A percentile compares a stretch with the other conserved stretches of the same genome.
Conservation (phyloP, 1,139 yeast genomes). For the Pichia sp. region DNA sequence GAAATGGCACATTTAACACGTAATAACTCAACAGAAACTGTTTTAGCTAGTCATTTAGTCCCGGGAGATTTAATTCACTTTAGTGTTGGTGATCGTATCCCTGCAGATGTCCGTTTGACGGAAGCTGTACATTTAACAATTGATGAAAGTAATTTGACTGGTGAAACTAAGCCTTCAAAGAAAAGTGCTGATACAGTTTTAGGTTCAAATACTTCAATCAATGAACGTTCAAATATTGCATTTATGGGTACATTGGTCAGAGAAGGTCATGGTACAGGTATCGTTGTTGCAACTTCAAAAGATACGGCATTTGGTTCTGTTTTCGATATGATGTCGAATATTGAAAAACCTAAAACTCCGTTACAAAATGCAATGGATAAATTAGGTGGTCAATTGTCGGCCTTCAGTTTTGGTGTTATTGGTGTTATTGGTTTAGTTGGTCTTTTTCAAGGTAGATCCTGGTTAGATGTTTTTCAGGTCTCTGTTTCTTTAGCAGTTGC, state of each 20-base stretch:
- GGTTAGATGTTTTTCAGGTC: conserved; percentile 97
- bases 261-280: conserved; percentile 88
- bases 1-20: conserved; percentile 89
- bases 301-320: conserved; percentile 85
- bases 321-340: conserved; percentile 88
- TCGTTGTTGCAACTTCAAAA: conserved; percentile 85
- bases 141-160: conserved; percentile 91
- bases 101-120: conserved; percentile 82
- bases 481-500: conserved; percentile 96
- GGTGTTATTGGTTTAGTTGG: conserved; percentile 86
- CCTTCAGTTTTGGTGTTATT: conserved; percentile 76
- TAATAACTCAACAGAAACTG: conserved; percentile 67
- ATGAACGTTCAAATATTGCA: conserved; percentile 70
- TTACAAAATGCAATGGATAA: conserved; percentile 91
- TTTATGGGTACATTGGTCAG: conserved; percentile 95
- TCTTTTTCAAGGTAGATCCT: conserved; percentile 78
- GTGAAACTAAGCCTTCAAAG: conserved; percentile 82
- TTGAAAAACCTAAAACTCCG: conserved; percentile 95
- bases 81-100: conserved; percentile 87
- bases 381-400: conserved; percentile 81
- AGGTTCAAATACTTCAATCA: conserved; percentile 25
- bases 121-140: conserved; percentile 72
- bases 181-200: conserved; percentile 40
- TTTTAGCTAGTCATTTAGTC: conserved; percentile 77
- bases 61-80: conserved; percentile 93